A percentile compares a stretch with the other conserved stretches of the same genome.
These are phyloP conservation scores for Sarcodon sp. DNA, from an alignment of 768 basidiomycete species.

Conservation along the genomic window DNA sequence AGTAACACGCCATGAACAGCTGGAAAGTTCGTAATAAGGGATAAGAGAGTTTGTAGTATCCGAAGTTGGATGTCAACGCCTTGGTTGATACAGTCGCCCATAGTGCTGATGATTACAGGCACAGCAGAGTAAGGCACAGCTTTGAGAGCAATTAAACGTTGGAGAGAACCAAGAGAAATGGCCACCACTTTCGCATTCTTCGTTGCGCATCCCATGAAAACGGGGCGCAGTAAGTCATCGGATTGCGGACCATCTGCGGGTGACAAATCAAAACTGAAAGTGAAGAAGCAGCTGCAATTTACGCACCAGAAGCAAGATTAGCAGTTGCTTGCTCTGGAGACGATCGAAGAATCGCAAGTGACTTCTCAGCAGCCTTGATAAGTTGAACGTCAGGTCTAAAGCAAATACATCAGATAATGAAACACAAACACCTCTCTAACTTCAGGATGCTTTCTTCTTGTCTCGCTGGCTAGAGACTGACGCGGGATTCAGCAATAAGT, in stretches of 20 bases:
- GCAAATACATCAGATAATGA: constrained; percentile 1
- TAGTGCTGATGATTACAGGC: constrained; percentile 67
- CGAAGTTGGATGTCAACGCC: constrained; percentile 96
- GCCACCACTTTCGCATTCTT: constrained; percentile 91
- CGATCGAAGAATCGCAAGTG: constrained; percentile 65
- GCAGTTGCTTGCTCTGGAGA: constrained; percentile 71
- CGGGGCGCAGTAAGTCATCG: constrained; percentile 69
- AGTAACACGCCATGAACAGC: constrained; percentile 69
- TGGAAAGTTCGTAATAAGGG: constrained; percentile 80
- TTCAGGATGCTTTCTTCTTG: constrained; percentile 78
- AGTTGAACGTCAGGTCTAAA: background rate
- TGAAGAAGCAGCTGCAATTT: background rate
- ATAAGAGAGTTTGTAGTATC: constrained; percentile 85
- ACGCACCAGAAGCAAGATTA: constrained; percentile 61
- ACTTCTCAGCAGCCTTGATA: constrained; percentile 73
- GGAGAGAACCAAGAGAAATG: constrained; percentile 82
- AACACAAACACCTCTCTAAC: constrained; percentile 56
- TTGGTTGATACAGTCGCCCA: constrained; percentile 81
- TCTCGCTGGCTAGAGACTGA: constrained; percentile 81
- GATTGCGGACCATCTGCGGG: constrained; percentile 62
- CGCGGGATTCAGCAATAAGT: background rate
- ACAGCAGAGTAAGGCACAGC: constrained; percentile 76
- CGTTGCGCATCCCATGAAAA: constrained; percentile 90
- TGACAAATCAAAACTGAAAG: background rate
- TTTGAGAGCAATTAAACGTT: constrained; percentile 78